These are phyloP conservation scores for Suillus clintonianus DNA, from an alignment of 768 basidiomycete genomes.

Conservation along the genomic window DNA sequence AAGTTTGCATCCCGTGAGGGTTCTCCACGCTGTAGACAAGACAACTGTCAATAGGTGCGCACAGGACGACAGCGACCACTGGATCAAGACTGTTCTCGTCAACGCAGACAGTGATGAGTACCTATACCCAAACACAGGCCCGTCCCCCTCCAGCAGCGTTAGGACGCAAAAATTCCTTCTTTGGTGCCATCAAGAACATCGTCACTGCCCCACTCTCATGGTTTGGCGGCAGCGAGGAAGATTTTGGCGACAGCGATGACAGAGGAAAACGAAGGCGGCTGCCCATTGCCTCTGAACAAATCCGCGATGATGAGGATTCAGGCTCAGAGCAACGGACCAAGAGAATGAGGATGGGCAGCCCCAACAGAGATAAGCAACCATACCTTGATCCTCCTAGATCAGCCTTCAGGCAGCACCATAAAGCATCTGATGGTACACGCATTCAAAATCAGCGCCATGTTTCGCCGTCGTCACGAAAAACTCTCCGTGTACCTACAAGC, in stretches of 20 bases:
- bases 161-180: slow-evolving; percentile 57
- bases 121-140: slow-evolving; percentile 26
- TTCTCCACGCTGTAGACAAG: slow-evolving; percentile 25
- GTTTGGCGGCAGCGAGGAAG: slow-evolving; percentile 54
- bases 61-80: slow-evolving; percentile 15
- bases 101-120: slow-evolving; percentile 27
- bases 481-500: slow-evolving; percentile 31
- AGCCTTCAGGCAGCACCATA: slow-evolving; percentile 37
- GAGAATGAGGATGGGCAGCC: slow-evolving; percentile 53
- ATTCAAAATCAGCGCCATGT: slow-evolving; percentile 23
- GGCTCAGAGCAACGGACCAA: slow-evolving; percentile 42
- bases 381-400: slow-evolving; percentile 60
- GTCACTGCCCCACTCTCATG: slow-evolving; percentile 61
- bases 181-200: slow-evolving; percentile 64
- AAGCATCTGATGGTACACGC: slow-evolving; percentile 15
- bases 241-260: slow-evolving; percentile 41
- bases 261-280: slow-evolving; percentile 59
- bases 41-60: slow-evolving; percentile 3
- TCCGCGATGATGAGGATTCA: slow-evolving; percentile 35
- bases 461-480: slow-evolving; percentile 30
- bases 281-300: slow-evolving; percentile 25
- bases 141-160: slow-evolving; percentile 34
- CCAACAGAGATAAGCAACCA: slow-evolving; percentile 34
- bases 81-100: slow-evolving; percentile 10
- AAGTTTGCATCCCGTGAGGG: slow-evolving; percentile 18